Evolutionary conservation across 1,284 basidiomycete genomes (phyloP), one percentile per base, ranked within the genome.

Genomic region (Ustilago esculenta): DNA sequence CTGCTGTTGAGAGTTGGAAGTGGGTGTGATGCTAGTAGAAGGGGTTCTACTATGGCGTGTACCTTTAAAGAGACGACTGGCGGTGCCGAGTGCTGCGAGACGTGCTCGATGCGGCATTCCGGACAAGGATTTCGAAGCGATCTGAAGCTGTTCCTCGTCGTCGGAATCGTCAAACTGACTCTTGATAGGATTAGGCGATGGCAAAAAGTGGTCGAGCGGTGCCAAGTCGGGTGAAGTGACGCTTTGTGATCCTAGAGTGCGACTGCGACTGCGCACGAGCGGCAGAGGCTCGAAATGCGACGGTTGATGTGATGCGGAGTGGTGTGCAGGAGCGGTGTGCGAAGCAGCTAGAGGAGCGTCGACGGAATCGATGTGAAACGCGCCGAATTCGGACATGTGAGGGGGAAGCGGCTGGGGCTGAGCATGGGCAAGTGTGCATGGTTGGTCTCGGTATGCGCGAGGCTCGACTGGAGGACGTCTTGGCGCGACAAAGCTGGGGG

Each of bases 91-190:
- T 1, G 60, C 60, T 4, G 67, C 60, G 1, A 70, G 48, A 17
- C 67, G 51, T 23, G 67, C 61, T 14, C 41, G 33, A 3, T 53
- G 51, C 1, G 56, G 49, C 5, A 60, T 37, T 15, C 40, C 25
- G 0, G 58, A 20, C 4, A 51, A 21, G 18, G 51, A 35, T 1
- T 34, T 42, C 6, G 39, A 25, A 29, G 30, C 25, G 1, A 12
- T 9, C 14, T 60, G 34, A 23, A 63, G 46, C 47, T 45, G 53
- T 17, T 61, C 61, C 18, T 71, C 68, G 17, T 71, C 68, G 29
- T 71, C 68, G 10, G 68, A 71, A 33, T 71, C 68, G 12, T 65
- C 61, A 18, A 71, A 71, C 8, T 45, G 45, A 45, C 68, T 71
- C 25, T 50, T 56, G 36, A 67, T 18, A 0, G 37, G 50, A 5